Conservation (phyloP, 257 asterid species). For the Nicotiana undulata region DNA sequence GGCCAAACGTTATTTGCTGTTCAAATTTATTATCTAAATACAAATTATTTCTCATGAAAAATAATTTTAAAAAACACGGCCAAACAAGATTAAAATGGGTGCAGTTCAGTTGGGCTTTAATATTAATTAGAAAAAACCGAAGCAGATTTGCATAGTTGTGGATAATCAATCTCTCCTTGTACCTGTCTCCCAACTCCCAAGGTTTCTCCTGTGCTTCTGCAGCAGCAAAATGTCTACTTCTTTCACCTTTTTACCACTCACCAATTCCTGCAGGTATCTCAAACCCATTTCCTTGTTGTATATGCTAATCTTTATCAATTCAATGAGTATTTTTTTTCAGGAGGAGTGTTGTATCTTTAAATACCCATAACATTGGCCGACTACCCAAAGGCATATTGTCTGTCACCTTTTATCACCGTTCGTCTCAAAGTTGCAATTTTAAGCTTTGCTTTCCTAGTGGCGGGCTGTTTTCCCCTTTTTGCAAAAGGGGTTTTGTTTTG, state of each 20-base stretch:
- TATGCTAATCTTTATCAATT: neutral
- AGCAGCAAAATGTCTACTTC: constrained; percentile 20
- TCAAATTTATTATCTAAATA: too few species aligned
- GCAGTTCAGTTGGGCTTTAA: too few species aligned
- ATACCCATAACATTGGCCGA: constrained; percentile 11
- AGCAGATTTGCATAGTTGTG: neutral
- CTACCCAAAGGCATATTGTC: constrained; percentile 21
- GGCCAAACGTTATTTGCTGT: too few species aligned
- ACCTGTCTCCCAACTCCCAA: too few species aligned
- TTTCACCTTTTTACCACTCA: neutral
- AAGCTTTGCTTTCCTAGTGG: constrained; percentile 28
- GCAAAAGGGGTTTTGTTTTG: constrained; percentile 20
- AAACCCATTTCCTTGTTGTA: neutral
- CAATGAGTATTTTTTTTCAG: constrained; percentile 21
- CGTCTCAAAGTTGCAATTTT: constrained; percentile 21
- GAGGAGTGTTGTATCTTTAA: constrained; percentile 22
- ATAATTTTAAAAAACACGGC: too few species aligned
- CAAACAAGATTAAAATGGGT: too few species aligned
- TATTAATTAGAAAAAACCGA: too few species aligned
- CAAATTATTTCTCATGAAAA: too few species aligned
- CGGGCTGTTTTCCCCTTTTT: constrained; percentile 9
- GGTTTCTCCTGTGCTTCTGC: neutral
- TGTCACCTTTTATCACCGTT: constrained; percentile 14
- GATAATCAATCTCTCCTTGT: neutral
- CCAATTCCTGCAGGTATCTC: neutral